Base-by-base conservation (phyloP, 139 green algal genomes). In the Chlamydomonas schloesseri region DNA sequence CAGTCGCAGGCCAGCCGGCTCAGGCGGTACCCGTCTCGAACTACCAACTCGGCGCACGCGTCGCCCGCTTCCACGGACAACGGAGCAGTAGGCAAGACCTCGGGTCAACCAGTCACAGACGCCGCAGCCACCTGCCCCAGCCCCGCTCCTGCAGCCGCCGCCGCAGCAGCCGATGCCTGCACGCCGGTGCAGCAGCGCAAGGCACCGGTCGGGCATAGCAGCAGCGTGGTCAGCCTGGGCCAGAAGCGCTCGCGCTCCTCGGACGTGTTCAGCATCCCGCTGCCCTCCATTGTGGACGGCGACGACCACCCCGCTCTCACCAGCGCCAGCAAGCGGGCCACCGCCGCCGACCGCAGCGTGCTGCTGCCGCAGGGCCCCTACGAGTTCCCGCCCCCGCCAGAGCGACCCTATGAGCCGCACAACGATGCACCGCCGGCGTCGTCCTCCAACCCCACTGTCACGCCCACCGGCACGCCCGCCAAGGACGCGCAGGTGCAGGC, bases 381-480 rank as follows among this genome's bases (percentile, higher is more conserved):
- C n/a, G 65, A 85, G 9, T 23, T 85, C 11, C 65, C 67, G 21
- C 79, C 79, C 0, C 65, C 68, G 68, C 33, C 33, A 0, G 10
- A 21, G 46, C 60, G 24, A 15, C 64, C 42, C 5, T 50, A 64
- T 29, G 78, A 74, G 20, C 64, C 42, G 21, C 78, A 34, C 64
- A 67, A 53, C n/a, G 78, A 84, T 46, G 78, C 78, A 3, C 33
- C 37, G 13, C 57, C 78, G 29, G 46, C 78, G 6, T 67, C 62
- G 6, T 84, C 78, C 33, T 84, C 78, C 64, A 84, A 84, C 42
- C 78, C 78, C 42, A 53, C 42, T 18, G 78, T 84, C 46, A 84
- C 78, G 37, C 78, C 78, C 29, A 65, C 36, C 10, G 47, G 58
- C n/a, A 84, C 78, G 18, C 78, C 78, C 29, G 78, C 78, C 20